phyloP scores from a whole-genome alignment of 768 basidiomycete genomes.

The Amanita thiersii region DNA sequence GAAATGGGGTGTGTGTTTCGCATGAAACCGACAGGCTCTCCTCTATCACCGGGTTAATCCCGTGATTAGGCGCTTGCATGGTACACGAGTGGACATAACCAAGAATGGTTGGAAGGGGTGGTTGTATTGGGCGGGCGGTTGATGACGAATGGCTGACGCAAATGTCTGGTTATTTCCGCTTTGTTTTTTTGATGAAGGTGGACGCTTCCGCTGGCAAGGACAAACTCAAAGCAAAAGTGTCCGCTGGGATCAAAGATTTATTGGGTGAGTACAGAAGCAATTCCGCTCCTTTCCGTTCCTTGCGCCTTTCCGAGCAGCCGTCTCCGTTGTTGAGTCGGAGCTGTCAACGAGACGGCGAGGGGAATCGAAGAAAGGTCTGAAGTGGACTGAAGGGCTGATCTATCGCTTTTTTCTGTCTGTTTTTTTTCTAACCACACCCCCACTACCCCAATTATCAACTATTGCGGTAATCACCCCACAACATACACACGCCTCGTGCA shows the following conservation, averaged over 20 bases:
- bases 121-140: neutral
- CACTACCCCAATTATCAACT: neutral
- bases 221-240: slow-evolving; percentile 51
- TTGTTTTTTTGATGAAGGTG: no score
- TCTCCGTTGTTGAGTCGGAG: no score
- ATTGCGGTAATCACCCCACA: neutral
- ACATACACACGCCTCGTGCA: neutral
- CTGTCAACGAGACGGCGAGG: no score
- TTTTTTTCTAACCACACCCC: neutral
- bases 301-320: neutral
- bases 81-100: no score
- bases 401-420: no score
- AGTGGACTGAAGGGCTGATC: no score
- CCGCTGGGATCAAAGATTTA: slow-evolving; percentile 69
- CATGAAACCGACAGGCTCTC: neutral
- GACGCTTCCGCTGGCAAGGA: slow-evolving; percentile 60
- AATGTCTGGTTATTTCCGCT: no score
- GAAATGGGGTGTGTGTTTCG: no score
- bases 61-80: neutral
- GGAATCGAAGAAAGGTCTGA: no score
- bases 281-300: neutral
- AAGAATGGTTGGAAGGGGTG: no score
- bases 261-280: slow-evolving; percentile 43
- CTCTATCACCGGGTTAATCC: neutral
- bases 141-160: slow-evolving; percentile 1